These are phyloP conservation scores for Vitis cinerea DNA, from an alignment of 164 flowering plant genomes.

Conservation along the genomic window DNA sequence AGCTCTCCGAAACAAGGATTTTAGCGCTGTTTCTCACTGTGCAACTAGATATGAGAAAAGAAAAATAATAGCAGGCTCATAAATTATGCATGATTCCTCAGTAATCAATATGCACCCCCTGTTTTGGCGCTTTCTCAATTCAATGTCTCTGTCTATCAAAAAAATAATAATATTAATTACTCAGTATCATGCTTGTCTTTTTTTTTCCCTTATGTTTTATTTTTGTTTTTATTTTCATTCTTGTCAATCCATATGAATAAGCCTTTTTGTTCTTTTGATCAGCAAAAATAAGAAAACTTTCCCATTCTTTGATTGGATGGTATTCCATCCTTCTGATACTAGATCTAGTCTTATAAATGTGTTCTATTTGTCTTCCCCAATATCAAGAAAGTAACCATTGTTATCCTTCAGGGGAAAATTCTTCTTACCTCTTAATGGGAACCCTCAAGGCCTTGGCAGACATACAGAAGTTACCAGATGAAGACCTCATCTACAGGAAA, in stretches of 20 bases:
- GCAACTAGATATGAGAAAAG: neutral
- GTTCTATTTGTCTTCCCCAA: neutral
- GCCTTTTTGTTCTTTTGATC: no score
- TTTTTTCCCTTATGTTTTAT: neutral
- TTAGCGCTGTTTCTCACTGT: no score
- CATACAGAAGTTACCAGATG: conserved; percentile 77
- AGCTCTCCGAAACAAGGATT: no score
- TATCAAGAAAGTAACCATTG: neutral
- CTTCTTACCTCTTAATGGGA: conserved; percentile 57
- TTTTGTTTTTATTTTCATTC: neutral
- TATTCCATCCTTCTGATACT: neutral
- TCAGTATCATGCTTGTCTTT: no score
- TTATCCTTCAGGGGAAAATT: conserved; percentile 45
- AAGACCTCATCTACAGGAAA: conserved; percentile 73
- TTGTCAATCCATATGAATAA: neutral
- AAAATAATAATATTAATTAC: no score
- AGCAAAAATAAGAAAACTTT: neutral
- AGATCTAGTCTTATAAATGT: neutral
- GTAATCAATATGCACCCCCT: no score
- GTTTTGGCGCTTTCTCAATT: no score
- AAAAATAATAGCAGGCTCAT: neutral
- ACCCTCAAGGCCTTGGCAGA: conserved; percentile 67
- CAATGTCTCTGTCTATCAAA: no score
- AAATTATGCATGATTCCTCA: neutral
- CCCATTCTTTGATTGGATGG: neutral